phyloP scores from a whole-genome alignment of 441 rosid species.

The Rhodomyrtus psidioides region DNA sequence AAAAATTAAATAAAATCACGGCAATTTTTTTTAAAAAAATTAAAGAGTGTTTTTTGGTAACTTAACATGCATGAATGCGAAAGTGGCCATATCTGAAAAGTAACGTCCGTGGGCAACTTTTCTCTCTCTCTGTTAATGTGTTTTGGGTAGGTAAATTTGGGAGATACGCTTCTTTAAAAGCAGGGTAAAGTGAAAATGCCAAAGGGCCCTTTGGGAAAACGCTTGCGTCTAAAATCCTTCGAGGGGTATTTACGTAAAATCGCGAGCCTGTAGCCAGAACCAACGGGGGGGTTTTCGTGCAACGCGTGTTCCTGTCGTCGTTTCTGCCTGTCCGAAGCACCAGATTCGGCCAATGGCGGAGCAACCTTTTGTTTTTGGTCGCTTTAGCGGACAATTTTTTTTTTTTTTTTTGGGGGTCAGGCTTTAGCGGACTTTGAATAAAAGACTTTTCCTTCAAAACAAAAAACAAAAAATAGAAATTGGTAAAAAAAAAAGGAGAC shows the following conservation, averaged over 20 bases:
- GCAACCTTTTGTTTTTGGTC: background rate
- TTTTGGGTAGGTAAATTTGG: background rate
- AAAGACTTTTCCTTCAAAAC: background rate
- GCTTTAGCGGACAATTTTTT: background rate
- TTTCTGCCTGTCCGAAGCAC: background rate
- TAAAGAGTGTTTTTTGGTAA: background rate
- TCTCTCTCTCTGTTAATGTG: background rate
- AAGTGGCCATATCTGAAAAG: background rate
- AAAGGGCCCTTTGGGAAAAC: background rate
- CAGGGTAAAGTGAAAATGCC: background rate
- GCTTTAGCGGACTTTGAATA: background rate
- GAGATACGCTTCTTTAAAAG: background rate
- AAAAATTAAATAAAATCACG: background rate
- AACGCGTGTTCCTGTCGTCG: background rate
- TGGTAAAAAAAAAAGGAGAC: background rate
- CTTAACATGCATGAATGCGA: background rate
- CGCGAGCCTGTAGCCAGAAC: background rate
- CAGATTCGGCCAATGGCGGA: background rate
- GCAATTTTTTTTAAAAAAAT: background rate
- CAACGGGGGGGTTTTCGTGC: background rate
- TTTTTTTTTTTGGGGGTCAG: too few relatives aligned
- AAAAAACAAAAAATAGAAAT: background rate
- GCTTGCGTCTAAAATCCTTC: background rate
- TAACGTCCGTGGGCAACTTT: background rate
- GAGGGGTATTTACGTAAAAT: background rate